Conservation (phyloP, 139 green algal genomes). For the Penium margaritaceum region DNA sequence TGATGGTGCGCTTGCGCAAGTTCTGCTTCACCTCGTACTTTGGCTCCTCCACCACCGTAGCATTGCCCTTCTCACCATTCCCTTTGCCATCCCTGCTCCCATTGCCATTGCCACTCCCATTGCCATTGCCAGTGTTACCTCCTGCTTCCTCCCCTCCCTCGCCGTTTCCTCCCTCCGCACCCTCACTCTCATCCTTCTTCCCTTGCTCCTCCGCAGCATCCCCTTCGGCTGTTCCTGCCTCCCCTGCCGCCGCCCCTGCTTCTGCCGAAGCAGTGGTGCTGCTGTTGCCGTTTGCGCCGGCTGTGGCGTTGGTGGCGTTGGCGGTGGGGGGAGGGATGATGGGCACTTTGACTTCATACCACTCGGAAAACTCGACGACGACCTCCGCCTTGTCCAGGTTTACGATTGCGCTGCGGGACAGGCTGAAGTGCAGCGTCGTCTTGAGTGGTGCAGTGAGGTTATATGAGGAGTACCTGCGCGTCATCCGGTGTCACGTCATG, state of each 20-base stretch:
- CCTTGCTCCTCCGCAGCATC: conserved; percentile 4
- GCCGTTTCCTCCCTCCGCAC: neutral
- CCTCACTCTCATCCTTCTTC: neutral
- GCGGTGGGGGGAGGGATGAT: neutral
- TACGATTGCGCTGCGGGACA: conserved; percentile 29
- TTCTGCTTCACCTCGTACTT: conserved; percentile 33
- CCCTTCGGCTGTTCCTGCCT: neutral
- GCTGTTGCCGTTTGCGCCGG: conserved; percentile 2
- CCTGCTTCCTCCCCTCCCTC: neutral
- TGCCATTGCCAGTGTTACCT: too few relatives aligned
- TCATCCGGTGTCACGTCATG: too few relatives aligned
- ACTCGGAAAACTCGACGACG: conserved; percentile 36
- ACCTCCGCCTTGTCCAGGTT: conserved; percentile 39
- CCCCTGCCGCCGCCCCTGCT: neutral
- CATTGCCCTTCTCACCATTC: conserved; percentile 3
- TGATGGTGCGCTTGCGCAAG: conserved; percentile 33
- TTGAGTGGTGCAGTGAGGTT: conserved; percentile 38
- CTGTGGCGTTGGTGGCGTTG: conserved; percentile 23
- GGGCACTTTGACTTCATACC: conserved; percentile 26
- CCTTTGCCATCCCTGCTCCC: neutral
- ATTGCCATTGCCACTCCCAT: neutral
- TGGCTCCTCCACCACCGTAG: neutral
- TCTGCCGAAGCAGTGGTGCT: neutral
- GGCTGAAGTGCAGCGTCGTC: conserved; percentile 34
- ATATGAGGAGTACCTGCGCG: conserved; percentile 29